phyloP scores from a whole-genome alignment of 306 rosid species.

The Bauhinia variegata region DNA sequence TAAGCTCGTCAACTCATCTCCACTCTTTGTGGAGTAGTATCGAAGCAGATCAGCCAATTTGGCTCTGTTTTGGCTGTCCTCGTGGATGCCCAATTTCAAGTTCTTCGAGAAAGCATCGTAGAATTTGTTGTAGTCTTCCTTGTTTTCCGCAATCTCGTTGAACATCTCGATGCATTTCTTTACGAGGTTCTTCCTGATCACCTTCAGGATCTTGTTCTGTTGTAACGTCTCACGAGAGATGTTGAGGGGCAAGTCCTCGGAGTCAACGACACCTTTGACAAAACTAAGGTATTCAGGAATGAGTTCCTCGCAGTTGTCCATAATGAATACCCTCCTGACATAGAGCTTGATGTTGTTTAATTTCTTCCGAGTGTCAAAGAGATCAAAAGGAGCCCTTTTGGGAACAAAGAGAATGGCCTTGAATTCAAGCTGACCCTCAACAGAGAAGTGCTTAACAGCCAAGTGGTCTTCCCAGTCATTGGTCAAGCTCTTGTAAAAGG shows the following conservation, averaged over 20 bases:
- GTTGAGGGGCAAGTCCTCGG: slow-evolving; percentile 76
- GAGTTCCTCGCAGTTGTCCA: slow-evolving; percentile 76
- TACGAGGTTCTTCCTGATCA: slow-evolving; percentile 67
- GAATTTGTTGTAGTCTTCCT: slow-evolving; percentile 64
- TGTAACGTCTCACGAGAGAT: slow-evolving; percentile 75
- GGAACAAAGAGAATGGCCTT: slow-evolving; percentile 72
- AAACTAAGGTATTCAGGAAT: slow-evolving; percentile 76
- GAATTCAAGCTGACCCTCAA: slow-evolving; percentile 78
- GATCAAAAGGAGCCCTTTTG: slow-evolving; percentile 72
- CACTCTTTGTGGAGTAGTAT: slow-evolving; percentile 69
- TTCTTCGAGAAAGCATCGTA: slow-evolving; percentile 75
- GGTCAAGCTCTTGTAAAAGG: slow-evolving; percentile 76
- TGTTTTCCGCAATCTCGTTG: slow-evolving; percentile 75
- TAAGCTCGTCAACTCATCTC: slow-evolving; percentile 71
- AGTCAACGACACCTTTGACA: slow-evolving; percentile 75
- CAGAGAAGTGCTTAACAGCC: slow-evolving; percentile 74
- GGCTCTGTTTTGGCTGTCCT: slow-evolving; percentile 73
- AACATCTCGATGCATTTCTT: slow-evolving; percentile 83
- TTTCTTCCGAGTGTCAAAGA: slow-evolving; percentile 71
- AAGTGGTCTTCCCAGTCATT: slow-evolving; percentile 81
- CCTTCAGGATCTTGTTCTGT: slow-evolving; percentile 74
- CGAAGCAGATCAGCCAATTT: slow-evolving; percentile 70
- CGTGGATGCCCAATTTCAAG: slow-evolving; percentile 68
- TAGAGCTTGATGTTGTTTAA: slow-evolving; percentile 77
- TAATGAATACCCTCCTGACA: slow-evolving; percentile 74